Base-by-base conservation (phyloP, 1,139 yeast genomes). In the Yamadazyma membranifaciens region DNA sequence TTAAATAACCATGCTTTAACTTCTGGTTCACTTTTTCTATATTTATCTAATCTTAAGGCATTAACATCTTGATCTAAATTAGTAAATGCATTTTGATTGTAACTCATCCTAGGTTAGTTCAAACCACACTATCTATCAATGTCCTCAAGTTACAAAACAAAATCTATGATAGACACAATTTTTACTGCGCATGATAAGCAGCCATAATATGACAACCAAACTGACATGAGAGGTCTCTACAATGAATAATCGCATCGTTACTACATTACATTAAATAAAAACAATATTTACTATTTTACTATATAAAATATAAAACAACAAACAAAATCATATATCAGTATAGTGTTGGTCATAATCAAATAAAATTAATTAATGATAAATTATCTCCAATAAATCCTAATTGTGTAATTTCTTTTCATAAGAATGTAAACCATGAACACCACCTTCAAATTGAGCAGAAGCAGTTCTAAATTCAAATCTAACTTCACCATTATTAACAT, bases 381-480 rank as follows among this genome's bases (percentile, higher is more conserved):
- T 20, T 20, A 20, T 20, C 7, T n/a, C n/a, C n/a, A n/a, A n/a
- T n/a, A n/a, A n/a, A n/a, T n/a, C n/a, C n/a, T 57, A 56, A 36
- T 88, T 88, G 78, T 88, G 96, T 63, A 92, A 78, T 71, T 96
- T 89, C 82, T 92, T 92, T 73, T 92, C 98, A 65, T 87, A 92
- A 48, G 97, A 89, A 78, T 88, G 91, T 68, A 94, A 80, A 62
- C 95, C 92, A 72, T 88, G 88, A 49, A 92, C 94, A 68, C 98
- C 98, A 74, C 99, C 99, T 74, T 92, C 99, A 54, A 89, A 78
- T 78, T 92, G 98, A 48, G 98, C 97, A 61, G 96, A 87, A 41
- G 98, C 95, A 54, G 98, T 89, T 81, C 99, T 88, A 70, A 86
- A 83, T 74, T 94, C 98, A 62, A 94, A 92, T 73, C 98, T 83